phyloP scores from a whole-genome alignment of 2,329 filamentous ascomycete genomes.

The Neopestalotiopsis sp. region DNA sequence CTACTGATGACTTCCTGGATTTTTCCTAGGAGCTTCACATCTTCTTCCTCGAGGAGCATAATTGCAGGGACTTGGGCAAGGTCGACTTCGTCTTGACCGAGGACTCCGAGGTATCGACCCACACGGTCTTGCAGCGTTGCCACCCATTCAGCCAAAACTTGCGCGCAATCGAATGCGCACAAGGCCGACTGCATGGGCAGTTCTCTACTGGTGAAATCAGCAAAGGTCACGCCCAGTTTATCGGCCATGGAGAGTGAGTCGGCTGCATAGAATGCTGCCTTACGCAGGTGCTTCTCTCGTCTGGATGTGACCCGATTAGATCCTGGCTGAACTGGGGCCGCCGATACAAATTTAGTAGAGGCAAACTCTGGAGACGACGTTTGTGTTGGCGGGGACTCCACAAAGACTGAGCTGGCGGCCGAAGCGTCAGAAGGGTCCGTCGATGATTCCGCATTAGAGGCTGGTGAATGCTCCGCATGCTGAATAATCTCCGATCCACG shows the following conservation, averaged over 20 bases:
- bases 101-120: conserved; percentile 84
- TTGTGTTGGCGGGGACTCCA: conserved; percentile 58
- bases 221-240: conserved; percentile 83
- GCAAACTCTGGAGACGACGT: conserved; percentile 54
- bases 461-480: conserved; percentile 69
- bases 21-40: conserved; percentile 83
- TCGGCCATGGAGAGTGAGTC: conserved; percentile 90
- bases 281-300: conserved; percentile 85
- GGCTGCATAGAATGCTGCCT: conserved; percentile 93
- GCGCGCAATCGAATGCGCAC: conserved; percentile 92
- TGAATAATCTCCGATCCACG: conserved; percentile 77
- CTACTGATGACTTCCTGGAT: conserved; percentile 78
- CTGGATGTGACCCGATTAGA: conserved; percentile 62
- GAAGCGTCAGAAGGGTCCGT: conserved; percentile 54
- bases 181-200: conserved; percentile 89
- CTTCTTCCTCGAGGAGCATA: conserved; percentile 90
- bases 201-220: conserved; percentile 82
- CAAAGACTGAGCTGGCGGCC: conserved; percentile 49
- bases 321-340: conserved; percentile 30
- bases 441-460: conserved; percentile 50
- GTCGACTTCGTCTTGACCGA: conserved; percentile 84
- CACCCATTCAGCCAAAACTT: conserved; percentile 93
- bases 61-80: conserved; percentile 81
- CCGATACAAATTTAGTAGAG: conserved; percentile 40
- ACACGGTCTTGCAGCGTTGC: conserved; percentile 92